Conservation (phyloP, 2,329 filamentous ascomycete genomes). For the Hypoxylon sp. region DNA sequence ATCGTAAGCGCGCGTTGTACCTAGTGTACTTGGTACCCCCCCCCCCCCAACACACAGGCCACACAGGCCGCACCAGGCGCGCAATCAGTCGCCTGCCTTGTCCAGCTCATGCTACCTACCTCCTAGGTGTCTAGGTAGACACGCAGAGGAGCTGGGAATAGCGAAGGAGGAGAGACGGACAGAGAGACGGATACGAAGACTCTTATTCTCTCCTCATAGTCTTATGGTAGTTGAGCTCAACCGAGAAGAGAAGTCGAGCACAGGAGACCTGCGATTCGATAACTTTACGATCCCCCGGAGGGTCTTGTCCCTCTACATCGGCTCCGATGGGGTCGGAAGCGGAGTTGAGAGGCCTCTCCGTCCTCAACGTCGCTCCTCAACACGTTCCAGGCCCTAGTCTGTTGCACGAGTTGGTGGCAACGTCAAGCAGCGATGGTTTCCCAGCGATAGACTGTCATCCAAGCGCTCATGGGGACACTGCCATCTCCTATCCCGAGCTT, state of each 20-base stretch:
- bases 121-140: too few species aligned
- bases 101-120: too few species aligned
- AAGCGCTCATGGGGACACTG: slow-evolving; percentile 53
- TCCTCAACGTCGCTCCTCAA: slow-evolving; percentile 64
- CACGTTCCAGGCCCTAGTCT: slow-evolving; percentile 55
- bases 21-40: too few species aligned
- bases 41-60: too few species aligned
- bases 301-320: not conserved
- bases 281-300: not conserved
- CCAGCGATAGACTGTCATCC: slow-evolving; percentile 71
- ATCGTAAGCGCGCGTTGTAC: too few species aligned
- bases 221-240: not conserved
- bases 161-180: too few species aligned
- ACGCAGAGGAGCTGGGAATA: too few species aligned
- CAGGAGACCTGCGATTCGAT: not conserved
- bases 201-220: too few species aligned
- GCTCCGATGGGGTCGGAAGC: slow-evolving; percentile 17
- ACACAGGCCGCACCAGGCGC: too few species aligned
- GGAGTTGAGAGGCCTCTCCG: slow-evolving; percentile 52
- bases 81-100: too few species aligned
- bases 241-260: not conserved
- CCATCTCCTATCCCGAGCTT: slow-evolving; percentile 68
- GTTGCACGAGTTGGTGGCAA: slow-evolving; percentile 64
- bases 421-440: slow-evolving; percentile 43
- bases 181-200: too few species aligned